These are phyloP conservation scores for Chamaecyparis obtusa DNA, from an alignment of 75 land plant genomes.

Conservation along the genomic window DNA sequence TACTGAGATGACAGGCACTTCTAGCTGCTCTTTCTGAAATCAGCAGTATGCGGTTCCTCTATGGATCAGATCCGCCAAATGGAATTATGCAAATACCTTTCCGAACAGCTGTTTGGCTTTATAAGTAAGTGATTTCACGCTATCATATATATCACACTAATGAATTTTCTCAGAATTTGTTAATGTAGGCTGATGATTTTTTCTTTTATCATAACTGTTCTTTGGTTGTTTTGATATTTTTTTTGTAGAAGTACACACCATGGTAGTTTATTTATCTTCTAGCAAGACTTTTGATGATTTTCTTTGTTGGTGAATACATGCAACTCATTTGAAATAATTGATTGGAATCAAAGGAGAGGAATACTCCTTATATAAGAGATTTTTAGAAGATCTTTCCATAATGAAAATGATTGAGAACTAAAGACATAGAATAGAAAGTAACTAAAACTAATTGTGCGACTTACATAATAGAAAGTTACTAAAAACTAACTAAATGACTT, in stretches of 20 bases:
- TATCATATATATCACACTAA: not conserved
- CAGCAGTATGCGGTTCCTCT: constrained; percentile 70
- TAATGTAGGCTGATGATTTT: not conserved
- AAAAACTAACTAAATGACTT: too few relatives aligned
- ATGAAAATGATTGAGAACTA: too few relatives aligned
- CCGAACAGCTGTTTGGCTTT: constrained; percentile 76
- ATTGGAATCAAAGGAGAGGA: too few relatives aligned
- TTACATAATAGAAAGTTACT: too few relatives aligned
- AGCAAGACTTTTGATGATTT: not conserved
- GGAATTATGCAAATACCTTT: constrained; percentile 91
- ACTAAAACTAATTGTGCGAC: too few relatives aligned
- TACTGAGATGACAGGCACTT: constrained; percentile 45
- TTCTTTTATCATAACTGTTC: not conserved
- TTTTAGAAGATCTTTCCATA: too few relatives aligned
- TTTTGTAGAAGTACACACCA: too few relatives aligned
- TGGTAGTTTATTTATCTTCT: not conserved
- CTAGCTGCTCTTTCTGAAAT: constrained; percentile 81
- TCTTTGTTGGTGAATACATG: not conserved
- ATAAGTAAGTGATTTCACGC: constrained; percentile 49
- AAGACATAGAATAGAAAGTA: too few relatives aligned
- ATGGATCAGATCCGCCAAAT: constrained; percentile 51
- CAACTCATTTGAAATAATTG: not conserved
- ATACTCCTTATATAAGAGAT: too few relatives aligned
- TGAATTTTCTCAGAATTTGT: not conserved
- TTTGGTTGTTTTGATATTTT: not conserved